Base-by-base conservation (phyloP, 768 basidiomycete species). In the Lactifluus rugatus region DNA sequence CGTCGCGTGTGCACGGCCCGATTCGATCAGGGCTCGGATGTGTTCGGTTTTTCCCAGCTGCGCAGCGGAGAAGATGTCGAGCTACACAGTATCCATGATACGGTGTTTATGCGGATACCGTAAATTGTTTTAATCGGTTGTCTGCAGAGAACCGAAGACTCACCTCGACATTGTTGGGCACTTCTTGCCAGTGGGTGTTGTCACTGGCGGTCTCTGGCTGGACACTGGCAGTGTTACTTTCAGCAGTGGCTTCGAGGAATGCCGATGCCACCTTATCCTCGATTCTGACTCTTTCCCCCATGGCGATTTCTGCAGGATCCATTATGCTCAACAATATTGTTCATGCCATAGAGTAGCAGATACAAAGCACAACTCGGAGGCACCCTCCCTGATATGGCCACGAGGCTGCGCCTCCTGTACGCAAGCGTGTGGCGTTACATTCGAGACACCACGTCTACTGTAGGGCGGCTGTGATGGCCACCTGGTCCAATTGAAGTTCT, bases 31-130 rank as follows among this genome's bases (percentile, higher is more conserved):
- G 47, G 80, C 70, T 16, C 78, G 78, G 21, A 94, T 71, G 32
- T 77, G 71, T 9, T 72, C 69, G 8, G 90, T 76, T 65, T 93
- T 91, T 9, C 94, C 94, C 48, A 88, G 76, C 67, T 94, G 92
- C 0, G 93, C 85, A 4, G 93, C 87, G 9, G 85, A 76, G 66
- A 94, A 90, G 32, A 95, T 85, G 60, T 78, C 84, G 25, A 72
- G 70, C 83, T 84, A 56, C 5, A 36, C 34, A 5, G 34, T 1
- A 13, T 21, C 21, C 10, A 44, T 34, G 8, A 52, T 28, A 39
- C 9, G 36, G 16, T 11, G 16, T 39, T 39, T 6, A 39, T n/a
- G 1, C 4, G 17, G 17, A 17, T 39, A 17, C 5, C 2, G 41
- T 41, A 3, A 31, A 31, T 9, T n/a, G 19, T 10, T 19, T 19